phyloP scores from a whole-genome alignment of 1,284 basidiomycete species.

The Leccinum pallidistipes region DNA sequence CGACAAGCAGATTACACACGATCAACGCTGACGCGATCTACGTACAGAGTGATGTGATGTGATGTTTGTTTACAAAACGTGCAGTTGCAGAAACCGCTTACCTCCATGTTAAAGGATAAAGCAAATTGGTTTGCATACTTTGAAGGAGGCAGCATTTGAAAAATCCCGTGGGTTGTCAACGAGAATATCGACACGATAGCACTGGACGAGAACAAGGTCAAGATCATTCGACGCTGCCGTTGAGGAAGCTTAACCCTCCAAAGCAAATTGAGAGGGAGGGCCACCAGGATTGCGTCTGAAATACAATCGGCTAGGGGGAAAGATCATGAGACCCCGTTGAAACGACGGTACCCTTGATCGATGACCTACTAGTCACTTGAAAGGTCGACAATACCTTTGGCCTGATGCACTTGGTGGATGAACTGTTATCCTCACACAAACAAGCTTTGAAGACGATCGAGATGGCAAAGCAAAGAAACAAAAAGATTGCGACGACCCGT shows the following conservation, averaged over 20 bases:
- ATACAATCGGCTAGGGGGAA: not conserved
- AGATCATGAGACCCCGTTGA: not conserved
- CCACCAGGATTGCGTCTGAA: not conserved
- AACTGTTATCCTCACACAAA: not conserved
- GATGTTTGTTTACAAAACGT: not conserved
- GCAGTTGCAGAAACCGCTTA: not conserved
- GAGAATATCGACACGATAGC: not conserved
- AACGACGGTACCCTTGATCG: not conserved
- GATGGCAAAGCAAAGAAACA: not conserved
- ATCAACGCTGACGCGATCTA: not conserved
- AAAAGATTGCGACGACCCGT: not conserved
- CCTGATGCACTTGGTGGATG: not conserved
- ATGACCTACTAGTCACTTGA: not conserved
- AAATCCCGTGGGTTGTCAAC: not conserved
- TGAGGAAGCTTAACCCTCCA: not conserved
- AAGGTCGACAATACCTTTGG: not conserved
- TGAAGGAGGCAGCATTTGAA: not conserved
- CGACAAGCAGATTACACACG: not conserved
- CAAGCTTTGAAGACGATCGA: not conserved
- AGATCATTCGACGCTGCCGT: not conserved
- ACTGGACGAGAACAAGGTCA: not conserved
- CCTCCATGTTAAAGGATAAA: not conserved
- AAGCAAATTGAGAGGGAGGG: not conserved
- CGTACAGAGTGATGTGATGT: not conserved
- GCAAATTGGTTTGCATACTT: not conserved